Percentiles rank a stretch among this genome's conserved stretches.
Evolutionary conservation across 306 rosid species (phyloP).

Genomic region (Pueraria montana): DNA sequence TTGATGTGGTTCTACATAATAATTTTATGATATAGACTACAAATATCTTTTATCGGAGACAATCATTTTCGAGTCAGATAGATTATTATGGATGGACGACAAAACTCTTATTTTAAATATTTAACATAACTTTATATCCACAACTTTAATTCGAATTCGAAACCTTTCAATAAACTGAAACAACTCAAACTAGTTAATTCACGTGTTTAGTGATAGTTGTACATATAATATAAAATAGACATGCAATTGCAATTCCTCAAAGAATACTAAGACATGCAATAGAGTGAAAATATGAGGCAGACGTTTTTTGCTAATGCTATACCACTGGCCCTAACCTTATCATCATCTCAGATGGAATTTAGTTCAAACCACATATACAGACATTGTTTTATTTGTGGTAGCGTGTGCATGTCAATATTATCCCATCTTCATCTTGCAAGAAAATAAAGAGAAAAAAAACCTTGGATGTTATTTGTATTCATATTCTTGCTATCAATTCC

Average conservation of each 20-base stretch:
- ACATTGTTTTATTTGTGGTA: slow-evolving; percentile 29
- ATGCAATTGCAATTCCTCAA: background rate
- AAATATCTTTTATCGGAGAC: too few relatives aligned
- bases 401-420: background rate
- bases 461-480: background rate
- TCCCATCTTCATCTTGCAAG: slow-evolving; percentile 8
- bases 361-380: background rate
- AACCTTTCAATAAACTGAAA: too few relatives aligned
- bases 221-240: background rate
- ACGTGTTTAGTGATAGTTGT: too few relatives aligned
- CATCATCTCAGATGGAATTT: slow-evolving; percentile 24
- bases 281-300: slow-evolving; percentile 38
- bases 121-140: too few relatives aligned
- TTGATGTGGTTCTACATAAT: slow-evolving; percentile 30
- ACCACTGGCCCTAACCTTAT: slow-evolving; percentile 33
- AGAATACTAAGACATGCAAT: slow-evolving; percentile 16
- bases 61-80: too few relatives aligned
- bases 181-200: too few relatives aligned
- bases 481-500: slow-evolving; percentile 22
- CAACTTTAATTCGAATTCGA: too few relatives aligned
- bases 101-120: too few relatives aligned
- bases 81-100: too few relatives aligned
- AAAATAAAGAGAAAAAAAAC: background rate
- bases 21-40: too few relatives aligned
- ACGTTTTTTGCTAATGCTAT: background rate